Conservation (phyloP, 2,329 filamentous ascomycete species). For the Cladophialophora carrionii region DNA sequence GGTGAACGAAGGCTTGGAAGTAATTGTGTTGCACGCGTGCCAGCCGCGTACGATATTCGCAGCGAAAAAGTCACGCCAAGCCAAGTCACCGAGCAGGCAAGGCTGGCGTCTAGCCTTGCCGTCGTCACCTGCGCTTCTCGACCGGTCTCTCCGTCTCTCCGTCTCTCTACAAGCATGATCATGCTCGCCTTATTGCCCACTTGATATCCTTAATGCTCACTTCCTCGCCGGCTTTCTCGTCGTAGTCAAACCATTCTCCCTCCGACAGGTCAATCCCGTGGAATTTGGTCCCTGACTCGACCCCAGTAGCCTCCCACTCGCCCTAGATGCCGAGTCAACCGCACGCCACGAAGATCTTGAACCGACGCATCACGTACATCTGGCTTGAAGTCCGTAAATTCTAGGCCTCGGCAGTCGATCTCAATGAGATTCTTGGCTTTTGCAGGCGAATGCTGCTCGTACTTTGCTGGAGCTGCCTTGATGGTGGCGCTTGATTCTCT, state of each 20-base stretch:
- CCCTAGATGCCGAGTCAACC: slow-evolving; percentile 59
- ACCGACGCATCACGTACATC: slow-evolving; percentile 65
- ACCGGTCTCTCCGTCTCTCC: too few species aligned
- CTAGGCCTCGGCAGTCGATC: slow-evolving; percentile 90
- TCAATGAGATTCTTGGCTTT: slow-evolving; percentile 80
- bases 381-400: slow-evolving; percentile 87
- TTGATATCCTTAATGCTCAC: slow-evolving; percentile 88
- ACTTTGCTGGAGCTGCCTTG: slow-evolving; percentile 71
- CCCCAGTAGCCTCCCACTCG: slow-evolving; percentile 82
- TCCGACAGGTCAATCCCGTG: slow-evolving; percentile 78
- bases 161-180: slow-evolving; percentile 13
- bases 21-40: not conserved
- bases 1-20: not conserved
- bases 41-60: not conserved
- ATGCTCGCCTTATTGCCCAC: slow-evolving; percentile 81
- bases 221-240: slow-evolving; percentile 89
- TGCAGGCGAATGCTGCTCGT: slow-evolving; percentile 70
- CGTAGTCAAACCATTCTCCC: slow-evolving; percentile 97
- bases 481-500: slow-evolving; percentile 85
- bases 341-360: not conserved
- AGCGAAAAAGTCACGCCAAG: slow-evolving; percentile 7
- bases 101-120: slow-evolving; percentile 4
- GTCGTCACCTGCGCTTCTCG: not conserved
- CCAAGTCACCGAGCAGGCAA: not conserved
- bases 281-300: slow-evolving; percentile 82